These are phyloP conservation scores for Pestalotiopsis sp. DNA, from an alignment of 2,329 filamentous ascomycete species.

Conservation along the genomic window DNA sequence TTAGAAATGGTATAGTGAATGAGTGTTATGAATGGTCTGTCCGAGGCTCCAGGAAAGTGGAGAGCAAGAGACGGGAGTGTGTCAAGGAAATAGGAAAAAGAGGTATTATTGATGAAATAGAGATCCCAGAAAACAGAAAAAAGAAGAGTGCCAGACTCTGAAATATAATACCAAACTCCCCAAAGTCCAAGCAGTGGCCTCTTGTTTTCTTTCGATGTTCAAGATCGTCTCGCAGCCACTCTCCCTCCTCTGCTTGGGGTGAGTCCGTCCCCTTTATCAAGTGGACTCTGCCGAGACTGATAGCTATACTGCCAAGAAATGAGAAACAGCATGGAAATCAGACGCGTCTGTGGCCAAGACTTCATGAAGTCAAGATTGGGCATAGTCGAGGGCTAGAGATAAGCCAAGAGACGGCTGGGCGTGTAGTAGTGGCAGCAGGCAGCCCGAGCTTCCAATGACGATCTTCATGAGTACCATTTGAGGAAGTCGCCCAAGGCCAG, in stretches of 20 bases:
- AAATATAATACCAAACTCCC: constrained; percentile 18
- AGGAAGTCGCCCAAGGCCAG: constrained; percentile 13
- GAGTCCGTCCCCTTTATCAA: constrained; percentile 13
- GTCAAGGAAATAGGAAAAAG: not conserved
- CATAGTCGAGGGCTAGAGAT: constrained; percentile 19
- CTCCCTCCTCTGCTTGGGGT: not conserved
- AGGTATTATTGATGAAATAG: not conserved
- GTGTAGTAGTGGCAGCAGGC: constrained; percentile 9
- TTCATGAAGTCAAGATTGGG: not conserved
- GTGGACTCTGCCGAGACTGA: constrained; percentile 6
- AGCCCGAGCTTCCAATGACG: constrained; percentile 25
- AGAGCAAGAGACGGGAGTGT: not conserved
- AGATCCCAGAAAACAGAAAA: constrained; percentile 4
- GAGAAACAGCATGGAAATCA: constrained; percentile 19
- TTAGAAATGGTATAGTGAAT: not conserved
- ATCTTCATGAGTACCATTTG: constrained; percentile 25
- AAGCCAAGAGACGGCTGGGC: constrained; percentile 19
- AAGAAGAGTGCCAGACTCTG: constrained; percentile 16
- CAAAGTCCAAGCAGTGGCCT: constrained; percentile 17
- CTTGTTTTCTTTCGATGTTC: not conserved
- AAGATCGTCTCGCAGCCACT: constrained; percentile 3
- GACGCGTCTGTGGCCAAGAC: constrained; percentile 10
- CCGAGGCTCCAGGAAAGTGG: not conserved
- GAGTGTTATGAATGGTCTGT: not conserved
- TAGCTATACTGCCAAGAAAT: constrained; percentile 24